phyloP scores from a whole-genome alignment of 2,329 filamentous ascomycete genomes.

The Colletotrichum lini region DNA sequence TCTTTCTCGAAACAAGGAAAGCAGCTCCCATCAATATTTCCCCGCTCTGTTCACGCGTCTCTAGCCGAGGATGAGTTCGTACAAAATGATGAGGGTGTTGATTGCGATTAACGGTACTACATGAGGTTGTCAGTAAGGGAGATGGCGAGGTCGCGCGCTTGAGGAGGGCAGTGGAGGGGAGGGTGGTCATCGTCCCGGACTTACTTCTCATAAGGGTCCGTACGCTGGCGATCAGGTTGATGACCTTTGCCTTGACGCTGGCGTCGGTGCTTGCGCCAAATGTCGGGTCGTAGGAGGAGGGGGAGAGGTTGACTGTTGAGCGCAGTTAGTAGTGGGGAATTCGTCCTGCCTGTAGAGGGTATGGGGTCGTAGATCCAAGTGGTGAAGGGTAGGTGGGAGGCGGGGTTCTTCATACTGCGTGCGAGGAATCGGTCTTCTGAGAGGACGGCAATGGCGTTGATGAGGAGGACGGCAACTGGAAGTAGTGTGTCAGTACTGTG shows the following conservation, averaged over 20 bases:
- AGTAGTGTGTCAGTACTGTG: conserved; percentile 17
- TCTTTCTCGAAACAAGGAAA: background rate
- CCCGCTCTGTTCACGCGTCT: background rate
- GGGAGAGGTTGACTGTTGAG: conserved; percentile 80
- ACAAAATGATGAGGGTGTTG: conserved; percentile 87
- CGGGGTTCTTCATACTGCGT: conserved; percentile 63
- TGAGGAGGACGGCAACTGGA: conserved; percentile 82
- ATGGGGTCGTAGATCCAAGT: background rate
- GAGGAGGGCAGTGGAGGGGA: background rate
- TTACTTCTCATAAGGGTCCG: conserved; percentile 92
- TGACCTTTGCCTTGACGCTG: conserved; percentile 87
- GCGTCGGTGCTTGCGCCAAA: conserved; percentile 82
- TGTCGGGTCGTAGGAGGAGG: conserved; percentile 77
- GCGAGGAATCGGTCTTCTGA: conserved; percentile 94
- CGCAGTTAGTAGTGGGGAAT: background rate
- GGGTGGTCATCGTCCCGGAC: background rate
- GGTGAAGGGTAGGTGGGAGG: too few species aligned
- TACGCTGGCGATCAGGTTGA: conserved; percentile 92
- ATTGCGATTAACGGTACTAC: conserved; percentile 89
- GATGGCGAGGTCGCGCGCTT: background rate
- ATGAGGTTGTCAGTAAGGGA: conserved; percentile 2
- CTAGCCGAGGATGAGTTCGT: conserved; percentile 82
- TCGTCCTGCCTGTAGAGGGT: background rate
- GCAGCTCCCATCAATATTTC: background rate
- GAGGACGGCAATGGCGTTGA: conserved; percentile 94